Conservation (phyloP, 176 grass and related monocot genomes). For the Cymbopogon citratus region DNA sequence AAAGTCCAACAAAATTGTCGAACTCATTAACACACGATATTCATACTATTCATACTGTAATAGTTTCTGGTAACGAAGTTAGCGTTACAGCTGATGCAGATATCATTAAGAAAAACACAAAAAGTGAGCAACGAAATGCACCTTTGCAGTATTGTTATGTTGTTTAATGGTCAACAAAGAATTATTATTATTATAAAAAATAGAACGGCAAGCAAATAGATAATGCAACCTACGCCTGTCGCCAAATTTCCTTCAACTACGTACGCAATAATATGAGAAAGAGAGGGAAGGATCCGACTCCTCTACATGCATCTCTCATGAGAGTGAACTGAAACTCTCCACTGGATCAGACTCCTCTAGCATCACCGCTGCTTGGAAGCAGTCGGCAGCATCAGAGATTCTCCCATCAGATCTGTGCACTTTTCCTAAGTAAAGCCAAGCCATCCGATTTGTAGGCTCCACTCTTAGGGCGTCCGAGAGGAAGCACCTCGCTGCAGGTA, state of each 20-base stretch:
- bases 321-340: constrained; percentile 60
- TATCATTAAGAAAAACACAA: too few relatives aligned
- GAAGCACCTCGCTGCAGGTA: constrained; percentile 73
- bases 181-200: neutral
- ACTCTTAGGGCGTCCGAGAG: constrained; percentile 74
- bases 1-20: too few relatives aligned
- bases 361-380: constrained; percentile 80
- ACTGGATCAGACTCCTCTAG: constrained; percentile 91
- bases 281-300: neutral
- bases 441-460: constrained; percentile 67
- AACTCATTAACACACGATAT: too few relatives aligned
- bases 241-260: neutral
- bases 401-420: constrained; percentile 75
- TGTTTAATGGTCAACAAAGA: neutral
- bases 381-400: constrained; percentile 62
- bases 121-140: neutral
- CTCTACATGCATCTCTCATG: constrained; percentile 21
- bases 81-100: too few relatives aligned
- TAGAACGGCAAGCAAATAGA: too few relatives aligned
- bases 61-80: too few relatives aligned
- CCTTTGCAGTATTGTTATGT: neutral
- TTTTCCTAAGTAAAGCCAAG: constrained; percentile 77
- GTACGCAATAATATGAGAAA: neutral
- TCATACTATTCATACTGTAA: too few relatives aligned
- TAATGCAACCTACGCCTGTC: neutral